phyloP scores from a whole-genome alignment of 129 eudicot species.

The Arctium minus region DNA sequence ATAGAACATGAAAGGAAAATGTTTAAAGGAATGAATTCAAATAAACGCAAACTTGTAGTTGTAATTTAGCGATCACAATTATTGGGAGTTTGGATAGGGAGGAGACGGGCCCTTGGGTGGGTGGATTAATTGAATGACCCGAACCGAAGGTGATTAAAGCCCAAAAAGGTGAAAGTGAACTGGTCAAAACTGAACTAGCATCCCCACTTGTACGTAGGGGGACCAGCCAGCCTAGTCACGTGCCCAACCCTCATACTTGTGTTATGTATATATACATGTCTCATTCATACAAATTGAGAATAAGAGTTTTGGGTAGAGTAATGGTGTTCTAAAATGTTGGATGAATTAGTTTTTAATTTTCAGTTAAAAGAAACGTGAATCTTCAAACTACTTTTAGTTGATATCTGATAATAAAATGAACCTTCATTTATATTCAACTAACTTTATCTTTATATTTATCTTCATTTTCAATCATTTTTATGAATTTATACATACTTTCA shows the following conservation, averaged over 20 bases:
- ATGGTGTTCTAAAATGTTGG: too few species aligned
- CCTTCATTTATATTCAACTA: neutral
- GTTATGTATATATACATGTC: too few species aligned
- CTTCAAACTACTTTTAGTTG: neutral
- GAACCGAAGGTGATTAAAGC: neutral
- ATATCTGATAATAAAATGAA: neutral
- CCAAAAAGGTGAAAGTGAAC: neutral
- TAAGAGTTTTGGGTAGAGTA: neutral
- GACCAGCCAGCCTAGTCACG: neutral
- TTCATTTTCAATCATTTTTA: neutral
- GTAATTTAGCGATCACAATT: neutral
- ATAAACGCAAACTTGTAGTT: neutral
- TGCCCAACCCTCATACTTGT: neutral
- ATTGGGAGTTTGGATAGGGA: neutral
- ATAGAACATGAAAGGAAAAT: too few species aligned
- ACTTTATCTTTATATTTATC: neutral
- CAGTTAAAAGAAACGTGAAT: too few species aligned
- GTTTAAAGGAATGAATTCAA: neutral
- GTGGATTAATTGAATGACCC: neutral
- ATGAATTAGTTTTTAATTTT: too few species aligned
- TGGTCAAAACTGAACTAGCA: neutral
- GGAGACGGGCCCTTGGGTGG: neutral
- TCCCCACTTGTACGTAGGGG: neutral
- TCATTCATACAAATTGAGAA: too few species aligned
- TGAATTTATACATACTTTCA: neutral